A percentile compares a stretch with the other conserved stretches of the same genome.
phyloP scores from a whole-genome alignment of 2,329 filamentous ascomycete genomes.

The Alternaria ventricosa region DNA sequence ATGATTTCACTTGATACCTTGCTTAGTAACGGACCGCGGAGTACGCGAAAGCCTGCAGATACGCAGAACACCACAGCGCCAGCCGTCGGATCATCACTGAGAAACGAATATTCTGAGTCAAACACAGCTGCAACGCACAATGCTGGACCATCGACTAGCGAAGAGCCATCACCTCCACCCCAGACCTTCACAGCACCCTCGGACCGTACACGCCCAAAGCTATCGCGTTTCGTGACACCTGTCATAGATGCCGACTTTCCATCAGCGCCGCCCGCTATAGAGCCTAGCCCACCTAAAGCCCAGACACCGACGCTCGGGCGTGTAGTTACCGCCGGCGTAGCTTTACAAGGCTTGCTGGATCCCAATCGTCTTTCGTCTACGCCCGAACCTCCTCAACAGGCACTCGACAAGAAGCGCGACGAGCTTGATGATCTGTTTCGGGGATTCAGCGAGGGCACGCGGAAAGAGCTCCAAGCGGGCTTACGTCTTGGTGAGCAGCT shows the following conservation, averaged over 20 bases:
- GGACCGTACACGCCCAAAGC: constrained; percentile 19
- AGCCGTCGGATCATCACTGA: constrained; percentile 15
- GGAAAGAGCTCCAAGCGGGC: constrained; percentile 47
- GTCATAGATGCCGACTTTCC: constrained; percentile 33
- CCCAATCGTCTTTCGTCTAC: constrained; percentile 37
- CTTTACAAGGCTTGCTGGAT: constrained; percentile 47
- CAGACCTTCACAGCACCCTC: constrained; percentile 5
- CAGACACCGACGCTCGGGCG: constrained; percentile 43
- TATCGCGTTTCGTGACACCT: constrained; percentile 38
- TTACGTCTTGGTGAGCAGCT: constrained; percentile 49
- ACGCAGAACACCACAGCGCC: constrained; percentile 5
- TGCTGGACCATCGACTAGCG: not conserved
- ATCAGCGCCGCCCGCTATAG: constrained; percentile 39
- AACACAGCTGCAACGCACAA: not conserved
- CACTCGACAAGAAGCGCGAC: constrained; percentile 28
- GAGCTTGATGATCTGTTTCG: constrained; percentile 47
- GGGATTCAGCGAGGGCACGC: constrained; percentile 49
- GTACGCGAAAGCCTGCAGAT: constrained; percentile 27
- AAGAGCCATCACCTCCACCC: constrained; percentile 15
- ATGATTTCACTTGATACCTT: constrained; percentile 59
- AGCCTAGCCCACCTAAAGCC: constrained; percentile 28
- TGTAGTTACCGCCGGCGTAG: constrained; percentile 48
- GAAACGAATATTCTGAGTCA: constrained; percentile 21
- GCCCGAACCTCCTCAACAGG: constrained; percentile 32
- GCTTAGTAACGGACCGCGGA: constrained; percentile 39